phyloP scores from a whole-genome alignment of 768 basidiomycete genomes.

The Auricularia auricula-judae region DNA sequence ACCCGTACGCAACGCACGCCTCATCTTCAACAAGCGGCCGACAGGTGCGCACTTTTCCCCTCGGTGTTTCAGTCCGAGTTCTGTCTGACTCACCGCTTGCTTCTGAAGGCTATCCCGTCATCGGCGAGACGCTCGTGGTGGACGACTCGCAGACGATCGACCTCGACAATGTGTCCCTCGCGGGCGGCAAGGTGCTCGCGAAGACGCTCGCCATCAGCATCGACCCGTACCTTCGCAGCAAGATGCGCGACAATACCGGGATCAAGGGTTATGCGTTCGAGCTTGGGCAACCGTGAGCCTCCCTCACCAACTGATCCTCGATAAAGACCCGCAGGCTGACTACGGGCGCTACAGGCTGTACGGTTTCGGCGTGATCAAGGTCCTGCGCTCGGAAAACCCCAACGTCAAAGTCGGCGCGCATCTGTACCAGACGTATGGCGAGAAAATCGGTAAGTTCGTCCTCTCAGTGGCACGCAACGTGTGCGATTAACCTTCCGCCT shows the following conservation, averaged over 20 bases:
- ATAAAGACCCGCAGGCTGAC: background rate
- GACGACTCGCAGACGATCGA: conserved; percentile 39
- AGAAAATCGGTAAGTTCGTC: conserved; percentile 4
- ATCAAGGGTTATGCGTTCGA: background rate
- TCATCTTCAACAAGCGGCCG: background rate
- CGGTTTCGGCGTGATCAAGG: conserved; percentile 31
- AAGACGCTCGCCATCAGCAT: conserved; percentile 39
- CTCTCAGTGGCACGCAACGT: background rate
- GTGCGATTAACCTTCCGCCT: background rate
- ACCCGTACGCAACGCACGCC: background rate
- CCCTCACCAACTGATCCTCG: background rate
- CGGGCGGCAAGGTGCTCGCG: conserved; percentile 35
- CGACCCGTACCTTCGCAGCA: conserved; percentile 33
- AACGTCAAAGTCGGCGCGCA: conserved; percentile 29
- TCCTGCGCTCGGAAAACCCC: conserved; percentile 29
- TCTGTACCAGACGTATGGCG: conserved; percentile 23
- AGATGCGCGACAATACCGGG: conserved; percentile 19
- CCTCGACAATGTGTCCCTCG: conserved; percentile 31
- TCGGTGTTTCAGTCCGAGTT: background rate
- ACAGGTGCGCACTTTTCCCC: background rate
- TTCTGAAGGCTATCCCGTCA: conserved; percentile 5
- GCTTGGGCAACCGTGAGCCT: background rate
- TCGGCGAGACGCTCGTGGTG: conserved; percentile 33
- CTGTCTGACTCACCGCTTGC: background rate
- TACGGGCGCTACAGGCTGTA: conserved; percentile 8